Percentiles rank a stretch among this genome's conserved stretches.
These are phyloP conservation scores for Pisolithus marmoratus DNA, from an alignment of 768 basidiomycete species.

Conservation along the genomic window DNA sequence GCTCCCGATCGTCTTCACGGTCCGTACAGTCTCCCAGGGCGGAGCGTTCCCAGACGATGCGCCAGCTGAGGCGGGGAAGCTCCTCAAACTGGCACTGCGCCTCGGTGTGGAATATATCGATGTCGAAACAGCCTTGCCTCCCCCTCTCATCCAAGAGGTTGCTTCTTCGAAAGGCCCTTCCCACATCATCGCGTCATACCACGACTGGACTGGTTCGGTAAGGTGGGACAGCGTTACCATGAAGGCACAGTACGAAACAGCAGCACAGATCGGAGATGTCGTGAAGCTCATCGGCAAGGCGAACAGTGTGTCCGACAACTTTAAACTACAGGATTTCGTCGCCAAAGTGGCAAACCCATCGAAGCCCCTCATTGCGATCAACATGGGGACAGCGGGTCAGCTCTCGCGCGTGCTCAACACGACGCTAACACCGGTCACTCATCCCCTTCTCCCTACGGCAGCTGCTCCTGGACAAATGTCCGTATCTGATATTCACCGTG, in stretches of 20 bases:
- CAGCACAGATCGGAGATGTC: constrained; percentile 72
- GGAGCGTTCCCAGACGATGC: constrained; percentile 84
- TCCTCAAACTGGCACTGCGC: constrained; percentile 73
- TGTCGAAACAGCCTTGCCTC: constrained; percentile 76
- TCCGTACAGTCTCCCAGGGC: constrained; percentile 83
- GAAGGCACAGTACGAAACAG: constrained; percentile 63
- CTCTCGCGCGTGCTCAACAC: constrained; percentile 84
- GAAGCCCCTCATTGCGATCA: constrained; percentile 91
- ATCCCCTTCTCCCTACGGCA: constrained; percentile 75
- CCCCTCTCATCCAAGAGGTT: constrained; percentile 55
- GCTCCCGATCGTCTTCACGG: constrained; percentile 89
- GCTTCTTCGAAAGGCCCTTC: constrained; percentile 60
- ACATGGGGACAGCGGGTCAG: constrained; percentile 88
- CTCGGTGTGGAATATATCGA: constrained; percentile 91
- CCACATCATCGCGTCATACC: constrained; percentile 88
- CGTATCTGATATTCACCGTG: constrained; percentile 79
- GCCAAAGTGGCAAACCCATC: constrained; percentile 38
- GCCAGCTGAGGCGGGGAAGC: constrained; percentile 62
- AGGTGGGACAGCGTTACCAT: constrained; percentile 70
- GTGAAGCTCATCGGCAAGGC: constrained; percentile 93
- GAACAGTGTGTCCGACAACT: constrained; percentile 66
- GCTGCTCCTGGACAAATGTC: constrained; percentile 95
- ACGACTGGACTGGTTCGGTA: constrained; percentile 86
- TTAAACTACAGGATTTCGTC: constrained; percentile 70
- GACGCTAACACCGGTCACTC: constrained; percentile 86